Base-by-base conservation (phyloP, 768 basidiomycete species). In the Suillus alpinus region DNA sequence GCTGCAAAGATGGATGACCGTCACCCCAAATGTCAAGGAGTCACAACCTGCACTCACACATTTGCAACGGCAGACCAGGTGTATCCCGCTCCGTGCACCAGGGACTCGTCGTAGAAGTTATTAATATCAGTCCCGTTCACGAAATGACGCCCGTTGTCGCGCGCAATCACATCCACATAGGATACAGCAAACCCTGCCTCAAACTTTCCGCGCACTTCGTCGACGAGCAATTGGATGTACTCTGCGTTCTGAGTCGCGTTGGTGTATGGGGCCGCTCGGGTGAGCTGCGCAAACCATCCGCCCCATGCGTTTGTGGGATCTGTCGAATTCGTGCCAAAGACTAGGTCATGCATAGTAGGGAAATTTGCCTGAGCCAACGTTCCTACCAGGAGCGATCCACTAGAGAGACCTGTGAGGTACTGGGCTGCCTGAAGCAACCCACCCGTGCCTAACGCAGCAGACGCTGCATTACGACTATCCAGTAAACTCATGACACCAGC, bases 331-430 rank as follows among this genome's bases (percentile, higher is more conserved):
- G 26, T 44, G 43, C 69, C 71, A 31, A 72, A 62, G 6, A 66
- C 62, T 6, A 71, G 59, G 36, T 67, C 69, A 10, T 67, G 53
- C 6, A 71, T 61, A 5, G 66, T 53, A 16, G 69, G 65, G 51
- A 74, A 66, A 65, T 72, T 67, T 57, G 71, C 68, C 39, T 75
- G 63, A 12, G 66, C 59, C 58, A 77, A 67, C 1, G 72, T 75
- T 6, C 61, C 61, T 26, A 66, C 36, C 20, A 68, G 59, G 61
- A 61, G 65, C 12, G 68, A 62, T 26, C 68, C 68, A 16, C 68
- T 65, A n/a, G 68, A 70, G 12, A 80, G 67, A 7, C 78, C 80
- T 18, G 77, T 65, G 32, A 76, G 66, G 64, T 80, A 80, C 10
- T 69, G 69, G 20, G 75, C 69, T 7, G 74, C 68, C 60, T 78